Evolutionary conservation across 768 basidiomycete species (phyloP).

Genomic region (Sarcomyxa edulis): DNA sequence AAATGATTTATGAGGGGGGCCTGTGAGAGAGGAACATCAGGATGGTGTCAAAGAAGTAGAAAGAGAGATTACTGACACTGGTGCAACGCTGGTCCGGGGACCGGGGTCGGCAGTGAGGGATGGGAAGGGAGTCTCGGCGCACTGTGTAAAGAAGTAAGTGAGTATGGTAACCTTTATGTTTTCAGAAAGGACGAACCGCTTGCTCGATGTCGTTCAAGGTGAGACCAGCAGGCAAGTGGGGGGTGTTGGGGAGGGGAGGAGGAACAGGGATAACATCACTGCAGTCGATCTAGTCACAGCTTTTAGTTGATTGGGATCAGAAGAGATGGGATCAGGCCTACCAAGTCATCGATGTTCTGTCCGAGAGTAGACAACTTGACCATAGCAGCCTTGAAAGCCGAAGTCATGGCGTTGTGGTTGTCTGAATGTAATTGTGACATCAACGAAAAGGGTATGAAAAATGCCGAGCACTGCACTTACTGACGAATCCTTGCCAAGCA

Average conservation of each 20-base stretch:
- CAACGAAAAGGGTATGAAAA: neutral
- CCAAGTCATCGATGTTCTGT: conserved; percentile 27
- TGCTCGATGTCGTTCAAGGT: conserved; percentile 23
- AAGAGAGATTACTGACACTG: no score
- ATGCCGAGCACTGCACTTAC: conserved; percentile 13
- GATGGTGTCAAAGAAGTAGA: no score
- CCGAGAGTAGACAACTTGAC: conserved; percentile 37
- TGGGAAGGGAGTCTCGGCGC: conserved; percentile 29
- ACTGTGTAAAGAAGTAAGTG: conserved; percentile 17
- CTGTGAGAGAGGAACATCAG: no score
- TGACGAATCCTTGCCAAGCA: conserved; percentile 39
- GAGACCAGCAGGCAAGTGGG: conserved; percentile 27
- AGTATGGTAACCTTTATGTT: conserved; percentile 11
- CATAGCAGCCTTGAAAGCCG: conserved; percentile 36
- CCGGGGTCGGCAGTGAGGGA: conserved; percentile 24
- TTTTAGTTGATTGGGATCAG: no score
- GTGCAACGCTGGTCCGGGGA: no score
- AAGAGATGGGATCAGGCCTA: no score
- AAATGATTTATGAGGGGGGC: no score
- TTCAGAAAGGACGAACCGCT: conserved; percentile 13
- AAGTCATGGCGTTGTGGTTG: conserved; percentile 27
- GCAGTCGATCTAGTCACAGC: conserved; percentile 41
- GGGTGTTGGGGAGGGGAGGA: conserved; percentile 15
- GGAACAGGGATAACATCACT: conserved; percentile 38
- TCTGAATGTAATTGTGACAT: conserved; percentile 7